phyloP scores from a whole-genome alignment of 257 asterid genomes.

The Ilex asprella region DNA sequence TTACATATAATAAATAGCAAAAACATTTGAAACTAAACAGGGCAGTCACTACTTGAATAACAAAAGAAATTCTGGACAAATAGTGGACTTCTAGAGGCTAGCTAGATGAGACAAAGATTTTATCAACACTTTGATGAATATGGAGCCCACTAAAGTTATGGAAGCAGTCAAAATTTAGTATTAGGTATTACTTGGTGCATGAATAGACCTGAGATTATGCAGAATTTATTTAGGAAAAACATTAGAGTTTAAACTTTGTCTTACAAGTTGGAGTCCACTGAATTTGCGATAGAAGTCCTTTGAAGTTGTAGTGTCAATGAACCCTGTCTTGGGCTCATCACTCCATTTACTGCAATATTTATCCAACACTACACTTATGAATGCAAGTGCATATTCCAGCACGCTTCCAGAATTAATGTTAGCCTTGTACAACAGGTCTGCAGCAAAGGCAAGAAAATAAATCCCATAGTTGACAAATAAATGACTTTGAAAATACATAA shows the following conservation, averaged over 20 bases:
- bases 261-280: slow-evolving; percentile 90
- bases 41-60: too few species aligned
- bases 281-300: slow-evolving; percentile 90
- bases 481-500: not conserved
- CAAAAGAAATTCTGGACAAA: too few species aligned
- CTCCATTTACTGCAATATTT: slow-evolving; percentile 96
- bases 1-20: too few species aligned
- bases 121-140: too few species aligned
- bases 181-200: not conserved
- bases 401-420: slow-evolving; percentile 92
- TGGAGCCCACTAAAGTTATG: too few species aligned
- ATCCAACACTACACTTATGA: slow-evolving; percentile 92
- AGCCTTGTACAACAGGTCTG: slow-evolving; percentile 92
- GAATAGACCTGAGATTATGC: slow-evolving; percentile 3
- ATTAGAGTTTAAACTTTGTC: slow-evolving; percentile 9
- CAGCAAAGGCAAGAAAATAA: slow-evolving; percentile 4
- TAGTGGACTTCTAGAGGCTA: too few species aligned
- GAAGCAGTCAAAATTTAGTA: too few species aligned
- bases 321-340: slow-evolving; percentile 84
- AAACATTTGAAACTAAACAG: too few species aligned
- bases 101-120: too few species aligned
- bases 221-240: not conserved
- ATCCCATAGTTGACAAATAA: not conserved
- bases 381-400: slow-evolving; percentile 94
- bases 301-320: slow-evolving; percentile 89